phyloP scores from a whole-genome alignment of 2,329 filamentous ascomycete species.

The Sarocladium kiliense region DNA sequence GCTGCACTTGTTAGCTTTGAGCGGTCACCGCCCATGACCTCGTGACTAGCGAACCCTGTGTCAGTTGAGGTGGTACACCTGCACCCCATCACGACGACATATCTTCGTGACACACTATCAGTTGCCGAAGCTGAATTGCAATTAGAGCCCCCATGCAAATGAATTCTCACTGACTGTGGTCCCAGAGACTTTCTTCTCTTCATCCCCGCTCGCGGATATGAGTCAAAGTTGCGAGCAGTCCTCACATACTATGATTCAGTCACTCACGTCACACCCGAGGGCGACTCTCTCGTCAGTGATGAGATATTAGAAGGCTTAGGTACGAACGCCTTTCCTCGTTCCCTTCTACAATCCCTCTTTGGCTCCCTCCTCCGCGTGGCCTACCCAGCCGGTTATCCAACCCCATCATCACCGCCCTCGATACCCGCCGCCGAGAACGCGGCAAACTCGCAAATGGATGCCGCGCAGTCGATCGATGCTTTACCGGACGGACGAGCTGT shows the following conservation, averaged over 20 bases:
- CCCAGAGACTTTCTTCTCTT: slow-evolving; percentile 87
- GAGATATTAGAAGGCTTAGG: slow-evolving; percentile 90
- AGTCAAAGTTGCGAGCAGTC: slow-evolving; percentile 71
- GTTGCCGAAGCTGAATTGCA: slow-evolving; percentile 17
- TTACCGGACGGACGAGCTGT: not conserved
- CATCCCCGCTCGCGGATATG: slow-evolving; percentile 60
- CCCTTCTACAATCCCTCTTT: slow-evolving; percentile 69
- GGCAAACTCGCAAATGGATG: slow-evolving; percentile 5
- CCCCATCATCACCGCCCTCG: slow-evolving; percentile 8
- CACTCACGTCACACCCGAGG: slow-evolving; percentile 85
- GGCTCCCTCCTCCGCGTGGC: slow-evolving; percentile 69
- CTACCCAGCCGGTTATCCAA: slow-evolving; percentile 28
- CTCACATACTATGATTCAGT: slow-evolving; percentile 89
- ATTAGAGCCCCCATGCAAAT: not conserved
- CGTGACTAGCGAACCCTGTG: not conserved
- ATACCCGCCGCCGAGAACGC: slow-evolving; percentile 3
- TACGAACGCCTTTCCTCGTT: slow-evolving; percentile 55
- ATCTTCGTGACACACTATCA: slow-evolving; percentile 15
- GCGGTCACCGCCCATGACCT: not conserved
- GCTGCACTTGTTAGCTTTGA: not conserved
- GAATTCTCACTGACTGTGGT: slow-evolving; percentile 17
- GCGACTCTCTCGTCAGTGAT: slow-evolving; percentile 88
- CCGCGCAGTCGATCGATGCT: slow-evolving; percentile 1
- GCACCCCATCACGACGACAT: slow-evolving; percentile 7
- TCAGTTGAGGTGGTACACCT: slow-evolving; percentile 1